phyloP scores from a whole-genome alignment of 352 stramenopile genomes.

The Blastocystis sp. region DNA sequence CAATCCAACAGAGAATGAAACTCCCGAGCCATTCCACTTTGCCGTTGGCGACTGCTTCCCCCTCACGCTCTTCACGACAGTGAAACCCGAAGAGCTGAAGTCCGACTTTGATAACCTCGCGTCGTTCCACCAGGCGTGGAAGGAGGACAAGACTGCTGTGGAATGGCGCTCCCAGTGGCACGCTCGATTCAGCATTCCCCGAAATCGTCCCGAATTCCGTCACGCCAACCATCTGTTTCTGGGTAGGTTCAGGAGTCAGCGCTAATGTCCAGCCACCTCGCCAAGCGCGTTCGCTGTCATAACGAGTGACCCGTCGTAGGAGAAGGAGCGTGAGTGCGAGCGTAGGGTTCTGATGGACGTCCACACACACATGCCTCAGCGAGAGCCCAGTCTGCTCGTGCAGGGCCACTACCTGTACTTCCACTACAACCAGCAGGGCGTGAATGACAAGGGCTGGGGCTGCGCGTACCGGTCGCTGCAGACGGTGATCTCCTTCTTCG shows the following conservation, averaged over 20 bases:
- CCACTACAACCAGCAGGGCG: slow-evolving; percentile 83
- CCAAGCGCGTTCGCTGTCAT: not conserved
- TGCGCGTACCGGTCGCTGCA: slow-evolving; percentile 86
- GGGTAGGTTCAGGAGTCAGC: not conserved
- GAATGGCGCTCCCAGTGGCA: not conserved
- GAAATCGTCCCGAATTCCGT: slow-evolving; percentile 58
- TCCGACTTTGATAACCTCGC: not conserved
- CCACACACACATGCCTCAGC: not conserved
- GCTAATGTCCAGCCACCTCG: not conserved
- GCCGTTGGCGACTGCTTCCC: not conserved
- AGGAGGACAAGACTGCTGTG: not conserved
- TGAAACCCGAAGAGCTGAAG: not conserved
- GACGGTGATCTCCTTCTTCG: slow-evolving; percentile 83
- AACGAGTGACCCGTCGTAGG: not conserved
- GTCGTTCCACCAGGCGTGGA: not conserved
- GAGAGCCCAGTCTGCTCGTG: slow-evolving; percentile 77
- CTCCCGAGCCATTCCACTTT: slow-evolving; percentile 1
- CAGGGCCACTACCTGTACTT: slow-evolving; percentile 84
- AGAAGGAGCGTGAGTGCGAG: not conserved
- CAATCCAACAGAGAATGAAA: not conserved
- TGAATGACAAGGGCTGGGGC: slow-evolving; percentile 86
- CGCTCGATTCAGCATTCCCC: not conserved
- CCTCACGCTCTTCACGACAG: not conserved
- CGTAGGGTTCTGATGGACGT: not conserved
- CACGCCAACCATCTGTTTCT: slow-evolving; percentile 29